Evolutionary conservation across 768 basidiomycete genomes (phyloP).

Genomic region (Leccinum subgranulosum): DNA sequence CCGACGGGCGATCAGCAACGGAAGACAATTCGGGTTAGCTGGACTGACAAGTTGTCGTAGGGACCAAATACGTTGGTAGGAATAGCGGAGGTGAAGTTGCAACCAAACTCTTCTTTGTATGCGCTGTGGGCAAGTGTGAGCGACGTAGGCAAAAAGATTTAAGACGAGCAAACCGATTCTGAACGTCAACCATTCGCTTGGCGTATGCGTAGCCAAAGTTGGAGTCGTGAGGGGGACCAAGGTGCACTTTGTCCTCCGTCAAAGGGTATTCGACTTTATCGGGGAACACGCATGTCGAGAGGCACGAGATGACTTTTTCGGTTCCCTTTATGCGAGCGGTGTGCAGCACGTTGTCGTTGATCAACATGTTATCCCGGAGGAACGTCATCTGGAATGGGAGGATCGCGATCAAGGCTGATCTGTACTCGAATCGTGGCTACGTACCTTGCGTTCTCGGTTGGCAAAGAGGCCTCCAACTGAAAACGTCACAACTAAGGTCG

Average conservation of each 20-base stretch:
- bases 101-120: constrained; percentile 93
- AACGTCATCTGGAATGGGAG: constrained; percentile 64
- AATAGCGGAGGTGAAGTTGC: constrained; percentile 94
- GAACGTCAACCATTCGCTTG: constrained; percentile 92
- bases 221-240: constrained; percentile 87
- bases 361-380: constrained; percentile 90
- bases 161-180: constrained; percentile 70
- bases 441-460: constrained; percentile 92
- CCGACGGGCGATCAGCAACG: constrained; percentile 5
- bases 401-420: background rate
- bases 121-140: constrained; percentile 49
- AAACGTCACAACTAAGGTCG: constrained; percentile 3
- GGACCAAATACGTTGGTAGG: constrained; percentile 98
- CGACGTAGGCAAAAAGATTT: too few species aligned
- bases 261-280: constrained; percentile 93
- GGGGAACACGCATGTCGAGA: constrained; percentile 97
- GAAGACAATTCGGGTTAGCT: background rate
- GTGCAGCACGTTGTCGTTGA: constrained; percentile 93
- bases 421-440: constrained; percentile 1
- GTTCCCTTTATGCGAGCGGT: constrained; percentile 61
- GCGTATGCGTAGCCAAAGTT: constrained; percentile 98
- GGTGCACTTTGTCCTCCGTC: constrained; percentile 89
- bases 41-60: constrained; percentile 82
- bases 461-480: constrained; percentile 92
- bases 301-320: constrained; percentile 86